Base-by-base conservation (phyloP, 768 basidiomycete species). In the Basidioascus undulatus region DNA sequence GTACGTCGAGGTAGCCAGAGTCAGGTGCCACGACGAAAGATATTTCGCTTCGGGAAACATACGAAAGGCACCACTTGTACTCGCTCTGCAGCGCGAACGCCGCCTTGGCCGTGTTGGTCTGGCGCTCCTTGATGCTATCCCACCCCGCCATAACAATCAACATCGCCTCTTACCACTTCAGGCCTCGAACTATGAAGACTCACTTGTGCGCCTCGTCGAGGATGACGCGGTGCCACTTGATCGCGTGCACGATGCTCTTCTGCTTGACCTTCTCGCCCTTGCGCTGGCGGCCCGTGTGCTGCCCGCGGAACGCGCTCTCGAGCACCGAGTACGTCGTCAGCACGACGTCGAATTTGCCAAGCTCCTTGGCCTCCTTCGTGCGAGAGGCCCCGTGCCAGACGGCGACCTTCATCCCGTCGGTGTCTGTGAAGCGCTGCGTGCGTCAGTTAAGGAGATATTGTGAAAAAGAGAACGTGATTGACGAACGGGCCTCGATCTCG, bases 21-120 rank as follows among this genome's bases (percentile, higher is more conserved):
- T 27, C 7, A 21, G 35, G 21, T 19, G 27, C 5, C 7, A 4
- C 3, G 24, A 35, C 39, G 2, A 20, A 12, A 12, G 10, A 7
- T 5, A 6, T 2, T 5, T 32, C 42, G 30, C 30, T 44, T 43
- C 56, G 5, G 86, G n/a, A n/a, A n/a, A n/a, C n/a, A n/a, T n/a
- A n/a, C n/a, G n/a, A 92, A 23, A 98, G 64, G 59, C 92, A 98
- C 92, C 92, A 98, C 44, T 71, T 72, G 49, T 70, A 82, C 37
- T 69, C 69, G 41, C 76, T 70, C 48, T 74, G 59, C 10, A 98
- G 64, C 41, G 84, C 78, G 55, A 98, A 98, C 0, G 83, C 70
- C n/a, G 86, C 87, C 58, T 89, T 94, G 1, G 89, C 87, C 0
- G 89, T 94, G 54, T 89, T 94, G 1, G 82, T 86, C 4, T 72